Conservation (phyloP, 2,329 filamentous ascomycete genomes). For the Fusarium lateritium region DNA sequence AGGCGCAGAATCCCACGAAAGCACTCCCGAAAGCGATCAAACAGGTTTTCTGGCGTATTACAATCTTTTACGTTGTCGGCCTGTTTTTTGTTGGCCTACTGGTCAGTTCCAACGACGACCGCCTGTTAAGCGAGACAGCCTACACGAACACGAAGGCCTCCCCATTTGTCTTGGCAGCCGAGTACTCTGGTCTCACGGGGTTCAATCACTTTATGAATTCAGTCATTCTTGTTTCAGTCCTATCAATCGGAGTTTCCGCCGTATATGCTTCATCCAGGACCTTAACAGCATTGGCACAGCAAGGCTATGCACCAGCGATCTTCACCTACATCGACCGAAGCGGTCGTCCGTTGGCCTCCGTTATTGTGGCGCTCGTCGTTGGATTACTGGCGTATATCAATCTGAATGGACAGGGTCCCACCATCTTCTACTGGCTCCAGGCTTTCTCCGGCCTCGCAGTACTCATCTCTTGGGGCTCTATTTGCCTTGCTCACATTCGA, state of each 20-base stretch:
- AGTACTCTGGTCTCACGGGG: slow-evolving; percentile 63
- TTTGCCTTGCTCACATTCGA: slow-evolving; percentile 74
- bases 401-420: slow-evolving; percentile 60
- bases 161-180: slow-evolving; percentile 66
- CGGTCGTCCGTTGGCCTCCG: slow-evolving; percentile 65
- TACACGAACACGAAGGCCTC: slow-evolving; percentile 52
- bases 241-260: slow-evolving; percentile 68
- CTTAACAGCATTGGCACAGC: slow-evolving; percentile 67
- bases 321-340: slow-evolving; percentile 68
- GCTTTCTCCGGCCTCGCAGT: slow-evolving; percentile 74
- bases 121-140: slow-evolving; percentile 55
- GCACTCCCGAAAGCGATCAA: slow-evolving; percentile 85
- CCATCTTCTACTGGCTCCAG: slow-evolving; percentile 75
- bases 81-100: slow-evolving; percentile 64
- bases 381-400: slow-evolving; percentile 65
- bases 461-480: slow-evolving; percentile 76
- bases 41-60: slow-evolving; percentile 73
- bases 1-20: slow-evolving; percentile 76
- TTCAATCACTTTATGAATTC: slow-evolving; percentile 68
- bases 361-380: slow-evolving; percentile 61
- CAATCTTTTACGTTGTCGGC: slow-evolving; percentile 66
- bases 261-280: slow-evolving; percentile 71
- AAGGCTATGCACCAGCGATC: slow-evolving; percentile 67
- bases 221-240: slow-evolving; percentile 67
- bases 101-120: slow-evolving; percentile 58